Percentiles rank a stretch among this genome's conserved stretches.
phyloP scores from a whole-genome alignment of 345 rosid species.

The Aethionema arabicum region DNA sequence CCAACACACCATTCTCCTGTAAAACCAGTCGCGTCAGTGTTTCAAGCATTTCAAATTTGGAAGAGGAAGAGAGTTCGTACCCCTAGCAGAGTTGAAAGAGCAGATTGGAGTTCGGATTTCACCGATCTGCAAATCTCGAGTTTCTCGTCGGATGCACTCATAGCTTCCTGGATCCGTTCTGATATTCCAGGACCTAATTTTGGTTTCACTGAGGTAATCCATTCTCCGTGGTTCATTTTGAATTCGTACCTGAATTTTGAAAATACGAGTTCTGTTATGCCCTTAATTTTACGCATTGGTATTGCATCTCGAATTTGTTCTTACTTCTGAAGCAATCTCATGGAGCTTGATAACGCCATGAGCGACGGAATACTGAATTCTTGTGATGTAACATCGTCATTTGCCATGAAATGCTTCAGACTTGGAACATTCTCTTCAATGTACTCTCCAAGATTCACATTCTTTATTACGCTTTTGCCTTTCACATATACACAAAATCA shows the following conservation, averaged over 20 bases:
- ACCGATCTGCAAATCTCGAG: conserved; percentile 46
- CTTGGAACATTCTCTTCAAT: conserved; percentile 64
- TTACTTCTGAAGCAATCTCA: conserved; percentile 69
- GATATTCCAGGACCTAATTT: conserved; percentile 69
- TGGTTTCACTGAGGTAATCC: conserved; percentile 68
- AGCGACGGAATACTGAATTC: conserved; percentile 56
- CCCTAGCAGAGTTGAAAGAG: conserved; percentile 67
- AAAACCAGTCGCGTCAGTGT: background rate
- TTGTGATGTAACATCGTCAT: conserved; percentile 38
- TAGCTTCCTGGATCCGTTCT: conserved; percentile 64
- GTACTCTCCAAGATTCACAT: conserved; percentile 56
- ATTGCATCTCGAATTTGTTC: conserved; percentile 1
- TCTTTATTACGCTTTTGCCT: conserved; percentile 54
- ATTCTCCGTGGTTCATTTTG: conserved; percentile 75
- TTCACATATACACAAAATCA: conserved; percentile 18
- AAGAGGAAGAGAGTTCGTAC: conserved; percentile 42
- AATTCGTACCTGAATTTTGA: conserved; percentile 61
- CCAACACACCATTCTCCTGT: conserved; percentile 69
- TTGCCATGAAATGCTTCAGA: conserved; percentile 55
- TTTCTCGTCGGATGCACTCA: conserved; percentile 47
- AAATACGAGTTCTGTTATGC: background rate
- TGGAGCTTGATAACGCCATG: conserved; percentile 75
- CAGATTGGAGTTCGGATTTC: conserved; percentile 50
- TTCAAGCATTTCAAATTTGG: background rate
- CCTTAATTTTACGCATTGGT: background rate